Evolutionary conservation across 768 basidiomycete genomes (phyloP).

Genomic region (Mycena indigotica): DNA sequence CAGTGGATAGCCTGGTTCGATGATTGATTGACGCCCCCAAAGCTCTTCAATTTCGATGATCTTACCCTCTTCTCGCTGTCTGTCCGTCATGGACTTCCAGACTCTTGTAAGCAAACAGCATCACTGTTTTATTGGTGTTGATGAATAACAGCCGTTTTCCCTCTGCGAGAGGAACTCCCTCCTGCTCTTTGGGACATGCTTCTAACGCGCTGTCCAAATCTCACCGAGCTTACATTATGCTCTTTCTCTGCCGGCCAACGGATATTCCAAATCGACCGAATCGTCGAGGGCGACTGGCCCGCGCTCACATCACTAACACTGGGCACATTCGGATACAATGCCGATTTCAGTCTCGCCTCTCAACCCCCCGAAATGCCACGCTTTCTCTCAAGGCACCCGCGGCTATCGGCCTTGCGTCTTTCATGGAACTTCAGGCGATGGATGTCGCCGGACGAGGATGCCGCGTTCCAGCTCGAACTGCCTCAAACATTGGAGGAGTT

Average conservation of each 20-base stretch:
- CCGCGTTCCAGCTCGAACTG: conserved; percentile 32
- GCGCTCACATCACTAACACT: conserved; percentile 46
- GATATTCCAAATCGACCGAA: conserved; percentile 44
- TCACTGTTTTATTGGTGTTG: conserved; percentile 1
- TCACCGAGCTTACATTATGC: conserved; percentile 53
- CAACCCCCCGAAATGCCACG: conserved; percentile 31
- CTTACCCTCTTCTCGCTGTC: conserved; percentile 50
- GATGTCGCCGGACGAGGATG: conserved; percentile 46
- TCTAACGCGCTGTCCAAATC: conserved; percentile 44
- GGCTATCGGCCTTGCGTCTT: conserved; percentile 45
- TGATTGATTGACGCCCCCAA: too few species aligned
- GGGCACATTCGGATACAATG: conserved; percentile 52
- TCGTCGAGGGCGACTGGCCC: conserved; percentile 44
- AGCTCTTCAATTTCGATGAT: conserved; percentile 46
- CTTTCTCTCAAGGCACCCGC: conserved; percentile 42
- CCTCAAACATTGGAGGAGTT: conserved; percentile 44
- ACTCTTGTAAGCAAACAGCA: conserved; percentile 32
- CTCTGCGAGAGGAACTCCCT: conserved; percentile 42
- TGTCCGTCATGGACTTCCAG: conserved; percentile 47
- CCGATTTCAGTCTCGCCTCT: conserved; percentile 43
- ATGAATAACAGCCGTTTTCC: conserved; percentile 38
- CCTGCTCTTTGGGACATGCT: conserved; percentile 51
- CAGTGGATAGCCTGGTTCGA: background rate
- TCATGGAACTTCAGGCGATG: conserved; percentile 55
- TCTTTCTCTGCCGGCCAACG: conserved; percentile 51